phyloP scores from a whole-genome alignment of 2,329 filamentous ascomycete species.

The Aspergillus versicolor region DNA sequence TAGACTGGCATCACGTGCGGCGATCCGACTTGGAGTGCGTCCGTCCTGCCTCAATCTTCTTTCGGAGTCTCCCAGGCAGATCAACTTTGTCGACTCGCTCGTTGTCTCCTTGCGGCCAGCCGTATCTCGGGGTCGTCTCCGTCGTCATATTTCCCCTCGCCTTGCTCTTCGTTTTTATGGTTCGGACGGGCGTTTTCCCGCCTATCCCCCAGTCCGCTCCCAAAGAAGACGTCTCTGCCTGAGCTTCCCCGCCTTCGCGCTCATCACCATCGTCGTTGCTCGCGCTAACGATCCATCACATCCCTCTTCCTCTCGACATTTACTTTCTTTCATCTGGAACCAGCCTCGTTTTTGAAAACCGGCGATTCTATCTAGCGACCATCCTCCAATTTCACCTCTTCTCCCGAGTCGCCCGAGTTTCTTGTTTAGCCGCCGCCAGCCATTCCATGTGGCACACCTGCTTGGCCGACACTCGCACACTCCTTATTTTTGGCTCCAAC shows the following conservation, averaged over 20 bases:
- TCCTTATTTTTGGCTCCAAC: background rate
- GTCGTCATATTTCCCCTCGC: background rate
- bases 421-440: constrained; percentile 18
- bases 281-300: constrained; percentile 10
- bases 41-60: background rate
- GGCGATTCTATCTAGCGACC: background rate
- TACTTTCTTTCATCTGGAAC: background rate
- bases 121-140: background rate
- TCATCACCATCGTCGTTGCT: constrained; percentile 7
- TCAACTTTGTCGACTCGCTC: background rate
- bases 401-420: background rate
- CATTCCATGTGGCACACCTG: constrained; percentile 20
- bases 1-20: constrained; percentile 23
- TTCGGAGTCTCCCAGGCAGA: background rate
- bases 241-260: constrained; percentile 16
- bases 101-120: background rate
- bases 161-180: background rate
- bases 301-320: background rate
- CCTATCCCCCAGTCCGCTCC: background rate
- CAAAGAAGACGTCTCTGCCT: constrained; percentile 8
- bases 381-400: background rate
- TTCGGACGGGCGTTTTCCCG: background rate
- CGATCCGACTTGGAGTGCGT: constrained; percentile 8
- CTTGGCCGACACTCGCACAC: constrained; percentile 9
- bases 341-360: background rate